Percentiles rank a stretch among this genome's conserved stretches.
Conservation (phyloP, 495 filamentous ascomycete genomes). For the Tetracladium marchalianum region DNA sequence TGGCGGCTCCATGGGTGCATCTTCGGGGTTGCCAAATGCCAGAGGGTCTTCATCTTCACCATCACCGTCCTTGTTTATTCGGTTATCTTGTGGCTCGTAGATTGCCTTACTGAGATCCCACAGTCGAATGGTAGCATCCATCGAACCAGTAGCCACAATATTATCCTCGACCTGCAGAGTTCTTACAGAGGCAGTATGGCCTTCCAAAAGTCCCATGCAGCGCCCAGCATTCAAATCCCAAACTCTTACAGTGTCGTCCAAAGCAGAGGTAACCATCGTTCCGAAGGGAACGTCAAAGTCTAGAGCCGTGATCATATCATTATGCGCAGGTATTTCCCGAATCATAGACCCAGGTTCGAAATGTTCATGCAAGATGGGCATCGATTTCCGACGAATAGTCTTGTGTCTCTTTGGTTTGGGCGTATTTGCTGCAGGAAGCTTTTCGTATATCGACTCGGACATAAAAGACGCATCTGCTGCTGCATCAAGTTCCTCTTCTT, state of each 20-base stretch:
- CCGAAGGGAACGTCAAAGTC: conserved; percentile 97
- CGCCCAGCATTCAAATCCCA: conserved; percentile 93
- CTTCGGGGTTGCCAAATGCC: conserved; percentile 48
- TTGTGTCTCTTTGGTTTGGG: conserved; percentile 51
- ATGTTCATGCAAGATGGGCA: conserved; percentile 93
- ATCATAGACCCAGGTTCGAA: conserved; percentile 86
- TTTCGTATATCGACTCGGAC: conserved; percentile 96
- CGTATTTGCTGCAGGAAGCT: conserved; percentile 58
- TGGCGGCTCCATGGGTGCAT: conserved; percentile 50
- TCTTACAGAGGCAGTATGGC: conserved; percentile 89
- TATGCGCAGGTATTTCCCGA: conserved; percentile 78
- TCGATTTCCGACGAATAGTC: conserved; percentile 62
- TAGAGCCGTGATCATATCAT: conserved; percentile 78
- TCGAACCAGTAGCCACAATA: conserved; percentile 87
- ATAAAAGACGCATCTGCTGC: conserved; percentile 70
- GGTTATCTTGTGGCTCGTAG: conserved; percentile 51
- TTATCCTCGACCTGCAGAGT: conserved; percentile 93
- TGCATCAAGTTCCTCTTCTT: conserved; percentile 41
- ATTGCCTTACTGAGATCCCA: conserved; percentile 73
- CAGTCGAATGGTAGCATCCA: conserved; percentile 88
- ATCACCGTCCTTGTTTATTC: conserved; percentile 55
- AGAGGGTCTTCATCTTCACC: conserved; percentile 51
- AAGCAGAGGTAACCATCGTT: conserved; percentile 84
- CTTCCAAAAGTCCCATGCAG: conserved; percentile 83
- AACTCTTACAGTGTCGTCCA: conserved; percentile 94